Percentiles rank a stretch among this genome's conserved stretches.
Conservation (phyloP, 2,329 filamentous ascomycete genomes). For the Pyrenophora tritici-repentis region DNA sequence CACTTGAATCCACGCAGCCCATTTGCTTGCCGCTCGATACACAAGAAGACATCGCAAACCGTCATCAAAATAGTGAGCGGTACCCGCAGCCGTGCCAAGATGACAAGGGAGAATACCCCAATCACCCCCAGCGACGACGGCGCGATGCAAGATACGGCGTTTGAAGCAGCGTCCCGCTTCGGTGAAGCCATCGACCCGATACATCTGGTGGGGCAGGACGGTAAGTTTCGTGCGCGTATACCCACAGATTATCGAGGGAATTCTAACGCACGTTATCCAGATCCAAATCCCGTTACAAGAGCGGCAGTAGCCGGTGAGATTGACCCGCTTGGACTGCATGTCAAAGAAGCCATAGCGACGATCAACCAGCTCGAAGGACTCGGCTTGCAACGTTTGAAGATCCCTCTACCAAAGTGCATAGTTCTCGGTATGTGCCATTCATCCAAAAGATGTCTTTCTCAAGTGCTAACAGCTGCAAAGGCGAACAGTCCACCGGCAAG, state of each 20-base stretch:
- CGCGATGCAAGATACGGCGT: not conserved
- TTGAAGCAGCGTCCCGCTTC: constrained; percentile 3
- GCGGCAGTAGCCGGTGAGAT: constrained; percentile 11
- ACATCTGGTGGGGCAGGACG: constrained; percentile 1
- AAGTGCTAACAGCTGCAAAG: constrained; percentile 10
- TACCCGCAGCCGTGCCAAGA: not conserved
- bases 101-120: not conserved
- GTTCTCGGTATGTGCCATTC: constrained; percentile 63
- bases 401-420: constrained; percentile 77
- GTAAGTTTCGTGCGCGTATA: constrained; percentile 4
- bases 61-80: constrained; percentile 9
- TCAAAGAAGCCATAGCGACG: constrained; percentile 68
- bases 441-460: not conserved
- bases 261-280: not conserved
- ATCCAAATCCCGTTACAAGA: not conserved
- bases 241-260: no score
- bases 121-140: constrained; percentile 3
- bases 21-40: not conserved
- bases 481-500: constrained; percentile 82
- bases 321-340: constrained; percentile 60
- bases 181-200: constrained; percentile 14
- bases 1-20: not conserved
- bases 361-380: constrained; percentile 69
- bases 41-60: not conserved
- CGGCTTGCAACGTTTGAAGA: constrained; percentile 69